Base-by-base conservation (phyloP, 352 stramenopile genomes). In the Pythium dissotocum region DNA sequence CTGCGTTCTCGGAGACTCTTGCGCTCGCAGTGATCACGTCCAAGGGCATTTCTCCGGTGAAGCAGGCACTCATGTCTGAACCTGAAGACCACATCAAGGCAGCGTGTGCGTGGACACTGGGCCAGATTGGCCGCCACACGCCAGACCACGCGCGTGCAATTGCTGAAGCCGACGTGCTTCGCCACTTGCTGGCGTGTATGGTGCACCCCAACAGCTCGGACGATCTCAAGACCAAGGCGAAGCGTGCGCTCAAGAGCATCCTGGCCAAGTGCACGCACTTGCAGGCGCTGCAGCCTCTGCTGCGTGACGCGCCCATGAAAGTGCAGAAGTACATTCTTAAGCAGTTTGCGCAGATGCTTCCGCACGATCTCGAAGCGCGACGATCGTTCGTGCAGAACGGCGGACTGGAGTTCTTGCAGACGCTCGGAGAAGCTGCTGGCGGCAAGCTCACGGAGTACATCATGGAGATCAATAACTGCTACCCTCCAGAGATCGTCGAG, bases 271-370 rank as follows among this genome's bases (percentile, higher is more conserved):
- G 94, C 63, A 98, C 93, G n/a, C 89, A 98, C 67, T 73, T 98
- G 10, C 88, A 95, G 59, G 95, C 94, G 6, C 77, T 98, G 28
- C 90, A 98, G 72, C 95, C 94, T 26, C 71, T 98, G 42, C 76
- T 98, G n/a, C 76, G 89, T 16, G 94, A 98, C 44, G 87, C 91
- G 4, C 93, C 93, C 0, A 79, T 97, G 64, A 98, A 98, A 71
- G 93, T 98, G 40, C 92, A 98, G 71, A 98, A 98, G 88, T 98
- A 98, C 77, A 96, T 98, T 60, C 82, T 98, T 38, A 93, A 96
- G 63, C 95, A 98, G 73, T 98, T 98, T 73, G 94, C 94, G 18
- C 89, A 97, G 70, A 91, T 98, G 71, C 73, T 98, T 10, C 95
- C 95, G 24, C 93, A 98, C 65, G 94, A 98, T 69, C 80, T 98